phyloP scores from a whole-genome alignment of 306 rosid genomes.

The Lagenaria siceraria region DNA sequence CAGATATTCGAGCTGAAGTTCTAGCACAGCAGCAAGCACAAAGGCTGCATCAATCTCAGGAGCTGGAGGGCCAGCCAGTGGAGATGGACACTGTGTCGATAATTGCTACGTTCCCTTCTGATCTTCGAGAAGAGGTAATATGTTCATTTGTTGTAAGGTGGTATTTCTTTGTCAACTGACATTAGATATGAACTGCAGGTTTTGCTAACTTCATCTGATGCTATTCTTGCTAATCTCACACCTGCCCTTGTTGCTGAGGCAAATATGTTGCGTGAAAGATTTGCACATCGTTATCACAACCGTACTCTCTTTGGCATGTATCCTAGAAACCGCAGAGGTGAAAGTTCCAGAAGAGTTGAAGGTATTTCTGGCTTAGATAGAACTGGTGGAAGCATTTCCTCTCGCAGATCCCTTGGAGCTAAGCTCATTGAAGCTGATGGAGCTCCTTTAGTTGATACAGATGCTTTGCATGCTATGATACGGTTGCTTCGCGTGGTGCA shows the following conservation, averaged over 20 bases:
- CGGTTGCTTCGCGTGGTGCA: conserved; percentile 86
- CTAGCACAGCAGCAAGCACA: conserved; percentile 96
- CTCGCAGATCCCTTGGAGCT: conserved; percentile 68
- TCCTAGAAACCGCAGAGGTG: conserved; percentile 92
- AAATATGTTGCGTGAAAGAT: conserved; percentile 86
- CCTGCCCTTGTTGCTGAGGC: conserved; percentile 99
- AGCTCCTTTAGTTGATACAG: conserved; percentile 66
- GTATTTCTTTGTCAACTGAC: conserved; percentile 6
- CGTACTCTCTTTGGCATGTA: conserved; percentile 86
- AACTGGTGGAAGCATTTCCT: conserved; percentile 42
- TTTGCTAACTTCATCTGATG: conserved; percentile 92
- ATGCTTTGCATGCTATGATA: conserved; percentile 75
- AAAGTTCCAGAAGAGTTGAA: conserved; percentile 69
- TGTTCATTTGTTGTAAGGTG: conserved; percentile 4
- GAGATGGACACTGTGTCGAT: conserved; percentile 97
- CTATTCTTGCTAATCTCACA: conserved; percentile 84
- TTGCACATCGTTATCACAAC: conserved; percentile 75
- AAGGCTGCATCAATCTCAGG: conserved; percentile 86
- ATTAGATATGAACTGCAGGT: conserved; percentile 35
- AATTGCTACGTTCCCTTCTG: conserved; percentile 96
- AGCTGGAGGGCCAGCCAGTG: conserved; percentile 96
- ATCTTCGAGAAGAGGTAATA: conserved; percentile 83
- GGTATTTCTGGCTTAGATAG: conserved; percentile 61
- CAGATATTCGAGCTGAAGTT: conserved; percentile 95
- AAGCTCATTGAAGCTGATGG: conserved; percentile 93